Evolutionary conservation across 225 moss, liverwort and hornwort genomes (phyloP).

Genomic region (Neckera pumila): DNA sequence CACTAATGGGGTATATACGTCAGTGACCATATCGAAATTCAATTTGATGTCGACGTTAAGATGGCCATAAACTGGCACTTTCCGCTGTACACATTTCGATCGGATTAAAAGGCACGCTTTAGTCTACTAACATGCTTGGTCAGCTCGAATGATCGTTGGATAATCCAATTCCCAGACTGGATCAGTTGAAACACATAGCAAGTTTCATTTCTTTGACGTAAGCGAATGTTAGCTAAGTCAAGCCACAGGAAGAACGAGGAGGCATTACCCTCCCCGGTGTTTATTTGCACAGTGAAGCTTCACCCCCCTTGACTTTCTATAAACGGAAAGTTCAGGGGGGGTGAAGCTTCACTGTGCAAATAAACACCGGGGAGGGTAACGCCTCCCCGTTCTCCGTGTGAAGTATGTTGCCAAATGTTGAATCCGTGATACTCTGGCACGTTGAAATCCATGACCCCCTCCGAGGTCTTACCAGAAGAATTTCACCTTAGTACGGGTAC

Average conservation of each 20-base stretch:
- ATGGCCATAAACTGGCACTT: not conserved
- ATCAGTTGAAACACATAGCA: not conserved
- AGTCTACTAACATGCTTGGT: not conserved
- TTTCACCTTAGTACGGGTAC: too few relatives aligned
- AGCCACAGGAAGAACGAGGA: too few relatives aligned
- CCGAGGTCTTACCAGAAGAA: not conserved
- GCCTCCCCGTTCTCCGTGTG: too few relatives aligned
- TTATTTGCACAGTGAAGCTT: too few relatives aligned
- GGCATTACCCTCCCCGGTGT: too few relatives aligned
- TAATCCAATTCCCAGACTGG: not conserved
- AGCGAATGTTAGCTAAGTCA: not conserved
- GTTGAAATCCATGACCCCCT: not conserved
- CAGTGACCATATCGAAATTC: not conserved
- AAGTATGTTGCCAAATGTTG: not conserved
- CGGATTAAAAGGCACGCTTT: not conserved
- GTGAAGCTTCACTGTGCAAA: too few relatives aligned
- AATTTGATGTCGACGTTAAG: not conserved
- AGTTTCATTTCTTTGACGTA: not conserved
- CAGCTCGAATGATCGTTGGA: not conserved
- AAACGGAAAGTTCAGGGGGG: too few relatives aligned
- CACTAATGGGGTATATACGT: too few relatives aligned
- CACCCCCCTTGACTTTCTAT: too few relatives aligned
- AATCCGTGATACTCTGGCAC: not conserved
- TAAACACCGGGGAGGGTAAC: too few relatives aligned
- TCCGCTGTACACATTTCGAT: not conserved